Evolutionary conservation across 177 flowering plant genomes (phyloP).

Genomic region (Tripterygium wilfordii): DNA sequence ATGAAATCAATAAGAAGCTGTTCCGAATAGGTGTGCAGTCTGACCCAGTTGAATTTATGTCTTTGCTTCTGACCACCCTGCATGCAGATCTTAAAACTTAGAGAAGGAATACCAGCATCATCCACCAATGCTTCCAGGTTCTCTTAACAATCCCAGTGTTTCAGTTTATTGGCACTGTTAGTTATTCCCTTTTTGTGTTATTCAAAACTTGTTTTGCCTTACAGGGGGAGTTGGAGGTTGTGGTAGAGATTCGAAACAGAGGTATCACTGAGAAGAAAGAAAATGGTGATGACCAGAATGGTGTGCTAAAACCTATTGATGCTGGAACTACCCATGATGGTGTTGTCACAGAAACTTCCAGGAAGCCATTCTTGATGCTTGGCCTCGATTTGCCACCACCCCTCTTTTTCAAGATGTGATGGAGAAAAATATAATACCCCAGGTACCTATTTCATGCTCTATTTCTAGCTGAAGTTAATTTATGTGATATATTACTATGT

Average conservation of each 20-base stretch:
- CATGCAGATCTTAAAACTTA: slow-evolving; percentile 71
- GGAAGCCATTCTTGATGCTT: slow-evolving; percentile 96
- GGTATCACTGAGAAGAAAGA: slow-evolving; percentile 48
- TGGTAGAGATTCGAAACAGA: slow-evolving; percentile 62
- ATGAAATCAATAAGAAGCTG: slow-evolving; percentile 89
- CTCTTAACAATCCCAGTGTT: not conserved
- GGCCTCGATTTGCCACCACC: slow-evolving; percentile 98
- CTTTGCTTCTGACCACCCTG: slow-evolving; percentile 93
- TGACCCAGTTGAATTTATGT: slow-evolving; percentile 96
- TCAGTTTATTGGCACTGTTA: not conserved
- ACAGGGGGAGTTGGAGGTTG: slow-evolving; percentile 93
- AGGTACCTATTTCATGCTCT: slow-evolving; percentile 45
- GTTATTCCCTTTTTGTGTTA: slow-evolving; percentile 1
- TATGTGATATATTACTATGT: too few relatives aligned
- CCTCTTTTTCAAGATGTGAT: slow-evolving; percentile 95
- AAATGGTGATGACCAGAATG: slow-evolving; percentile 38
- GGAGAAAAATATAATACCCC: slow-evolving; percentile 98
- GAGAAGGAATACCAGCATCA: slow-evolving; percentile 58
- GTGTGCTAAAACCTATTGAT: too few relatives aligned
- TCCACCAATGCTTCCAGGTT: slow-evolving; percentile 94
- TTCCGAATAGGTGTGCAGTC: slow-evolving; percentile 89
- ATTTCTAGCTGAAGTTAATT: too few relatives aligned
- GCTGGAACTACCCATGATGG: slow-evolving; percentile 25
- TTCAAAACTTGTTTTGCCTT: slow-evolving; percentile 6
- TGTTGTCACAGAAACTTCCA: slow-evolving; percentile 48